Conservation (phyloP, 805 yeast species). For the Ogataea thermomethanolica region DNA sequence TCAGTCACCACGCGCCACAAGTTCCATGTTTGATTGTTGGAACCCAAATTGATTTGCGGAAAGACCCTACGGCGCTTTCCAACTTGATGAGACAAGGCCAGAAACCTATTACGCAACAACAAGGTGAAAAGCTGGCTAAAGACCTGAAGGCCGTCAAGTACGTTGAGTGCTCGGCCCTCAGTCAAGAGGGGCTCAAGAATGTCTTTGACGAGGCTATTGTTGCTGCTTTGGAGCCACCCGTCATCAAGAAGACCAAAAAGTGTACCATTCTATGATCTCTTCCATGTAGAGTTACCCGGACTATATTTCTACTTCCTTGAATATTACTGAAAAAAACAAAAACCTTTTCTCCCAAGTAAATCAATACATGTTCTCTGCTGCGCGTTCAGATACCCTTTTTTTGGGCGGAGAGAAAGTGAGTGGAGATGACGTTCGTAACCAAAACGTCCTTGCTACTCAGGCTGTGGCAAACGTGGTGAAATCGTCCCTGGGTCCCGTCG, state of each 20-base stretch:
- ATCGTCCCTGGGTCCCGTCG: constrained; percentile 96
- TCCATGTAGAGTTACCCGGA: constrained; percentile 9
- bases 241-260: constrained; percentile 73
- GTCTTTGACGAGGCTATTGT: constrained; percentile 99
- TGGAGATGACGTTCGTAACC: constrained; percentile 95
- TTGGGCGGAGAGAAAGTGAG: constrained; percentile 94
- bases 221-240: constrained; percentile 97
- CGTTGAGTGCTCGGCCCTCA: constrained; percentile 96
- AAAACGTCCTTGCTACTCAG: constrained; percentile 90
- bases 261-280: constrained; percentile 69
- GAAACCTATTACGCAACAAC: constrained; percentile 78
- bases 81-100: constrained; percentile 88
- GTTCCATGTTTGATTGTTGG: constrained; percentile 97
- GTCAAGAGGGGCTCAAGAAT: constrained; percentile 94
- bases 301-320: constrained; percentile 1
- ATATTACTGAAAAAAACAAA: constrained; percentile 2
- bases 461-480: constrained; percentile 82
- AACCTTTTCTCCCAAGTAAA: constrained; percentile 1
- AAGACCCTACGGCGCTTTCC: constrained; percentile 86
- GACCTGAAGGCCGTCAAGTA: constrained; percentile 94
- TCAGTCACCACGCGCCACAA: constrained; percentile 91
- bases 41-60: constrained; percentile 92
- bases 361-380: constrained; percentile 55
- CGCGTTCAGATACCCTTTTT: constrained; percentile 89
- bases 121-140: constrained; percentile 90